Percentiles rank a stretch among this genome's conserved stretches.
Evolutionary conservation across 306 rosid genomes (phyloP).

Genomic region (Psophocarpus tetragonolobus): DNA sequence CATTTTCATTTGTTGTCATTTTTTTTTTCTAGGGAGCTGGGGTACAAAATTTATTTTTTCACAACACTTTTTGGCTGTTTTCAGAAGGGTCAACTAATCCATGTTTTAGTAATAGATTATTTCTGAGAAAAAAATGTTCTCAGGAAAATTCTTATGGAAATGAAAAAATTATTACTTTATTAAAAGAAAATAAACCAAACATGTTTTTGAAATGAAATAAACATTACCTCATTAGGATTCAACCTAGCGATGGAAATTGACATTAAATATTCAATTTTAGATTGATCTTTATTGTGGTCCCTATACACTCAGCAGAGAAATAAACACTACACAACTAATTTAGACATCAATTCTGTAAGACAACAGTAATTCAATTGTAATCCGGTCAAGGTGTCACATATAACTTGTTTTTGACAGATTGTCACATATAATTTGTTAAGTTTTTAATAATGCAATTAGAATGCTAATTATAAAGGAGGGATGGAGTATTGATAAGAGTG

Average conservation of each 20-base stretch:
- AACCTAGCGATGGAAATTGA: too few relatives aligned
- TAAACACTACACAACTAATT: not conserved
- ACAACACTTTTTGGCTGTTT: not conserved
- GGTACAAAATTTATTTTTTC: not conserved
- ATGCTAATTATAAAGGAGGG: not conserved
- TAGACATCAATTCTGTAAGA: not conserved
- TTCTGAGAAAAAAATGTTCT: not conserved
- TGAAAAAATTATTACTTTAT: not conserved
- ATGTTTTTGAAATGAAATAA: not conserved
- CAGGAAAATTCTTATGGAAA: not conserved
- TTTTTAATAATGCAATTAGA: not conserved
- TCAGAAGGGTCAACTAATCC: not conserved
- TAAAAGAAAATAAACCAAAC: not conserved
- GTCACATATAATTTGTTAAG: not conserved
- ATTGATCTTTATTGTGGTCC: too few relatives aligned
- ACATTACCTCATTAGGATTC: too few relatives aligned
- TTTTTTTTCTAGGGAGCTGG: not conserved
- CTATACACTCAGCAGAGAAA: too few relatives aligned
- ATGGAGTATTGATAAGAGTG: not conserved
- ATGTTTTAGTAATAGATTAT: not conserved
- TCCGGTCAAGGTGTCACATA: not conserved
- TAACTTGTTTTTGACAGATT: too few relatives aligned
- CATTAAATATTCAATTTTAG: too few relatives aligned
- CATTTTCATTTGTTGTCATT: not conserved
- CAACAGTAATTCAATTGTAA: not conserved